Base-by-base conservation (phyloP, 306 rosid genomes). In the Potentilla sterilis region DNA sequence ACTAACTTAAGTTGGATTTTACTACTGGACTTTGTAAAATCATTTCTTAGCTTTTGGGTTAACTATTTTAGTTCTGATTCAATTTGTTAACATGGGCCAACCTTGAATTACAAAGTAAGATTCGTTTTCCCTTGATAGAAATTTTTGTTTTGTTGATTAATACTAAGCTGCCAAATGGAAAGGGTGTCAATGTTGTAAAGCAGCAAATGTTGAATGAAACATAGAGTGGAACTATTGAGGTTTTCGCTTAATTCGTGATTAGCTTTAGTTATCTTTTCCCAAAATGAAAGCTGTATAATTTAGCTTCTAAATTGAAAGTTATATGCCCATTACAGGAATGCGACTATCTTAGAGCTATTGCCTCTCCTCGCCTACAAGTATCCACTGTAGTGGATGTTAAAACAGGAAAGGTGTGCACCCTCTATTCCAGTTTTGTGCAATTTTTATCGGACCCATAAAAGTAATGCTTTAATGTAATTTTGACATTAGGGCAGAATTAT, bases 311-410 rank as follows among this genome's bases (percentile, higher is more conserved):
- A 52, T 37, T 37, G 57, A 70, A 47, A 35, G 35, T 41, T 78
- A 46, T 78, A 32, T 80, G 74, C 44, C 67, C 73, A 75, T 78
- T 68, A 24, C 86, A 95, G 99, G 99, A 95, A 85, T 95, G 99
- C 44, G 96, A 95, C 81, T 90, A 90, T 81, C 97, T 95, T 67
- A 89, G 86, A 84, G 89, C 81, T 44, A 1, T 92, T 67, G 97
- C 99, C 69, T 89, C 75, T 73, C 96, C 99, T 81, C 97, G 92
- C 78, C 91, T 95, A 76, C 84, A 90, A 73, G 58, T 83, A 86
- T 95, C 99, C 47, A 95, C 99, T 15, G 99, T 95, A 67, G 99
- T 95, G 86, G 99, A 95, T 85, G 62, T 87, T 1, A 90, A 84
- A 67, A 95, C 99, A 0, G 99, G 99, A 79, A 95, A 88, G 98